Evolutionary conservation across 805 yeast species (phyloP).

Genomic region (Suhomyces prunicola): DNA sequence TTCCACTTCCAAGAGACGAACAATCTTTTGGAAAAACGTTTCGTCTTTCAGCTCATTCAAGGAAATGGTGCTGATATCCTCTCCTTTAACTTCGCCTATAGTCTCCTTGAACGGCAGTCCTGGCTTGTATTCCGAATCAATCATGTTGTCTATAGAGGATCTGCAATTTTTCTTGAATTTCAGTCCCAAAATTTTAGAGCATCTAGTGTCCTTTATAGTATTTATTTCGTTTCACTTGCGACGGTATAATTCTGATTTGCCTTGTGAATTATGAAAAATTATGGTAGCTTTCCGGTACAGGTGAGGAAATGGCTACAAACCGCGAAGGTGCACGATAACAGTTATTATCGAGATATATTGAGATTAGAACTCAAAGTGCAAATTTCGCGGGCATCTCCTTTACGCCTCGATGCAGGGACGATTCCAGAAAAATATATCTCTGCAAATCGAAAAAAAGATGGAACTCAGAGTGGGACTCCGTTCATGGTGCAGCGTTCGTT

Average conservation of each 20-base stretch:
- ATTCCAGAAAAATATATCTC: not conserved
- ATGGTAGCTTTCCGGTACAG: not conserved
- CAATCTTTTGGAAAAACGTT: conserved; percentile 29
- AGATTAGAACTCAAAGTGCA: not conserved
- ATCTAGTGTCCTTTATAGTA: not conserved
- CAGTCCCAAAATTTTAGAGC: not conserved
- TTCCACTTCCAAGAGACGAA: conserved; percentile 26
- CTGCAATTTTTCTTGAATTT: not conserved
- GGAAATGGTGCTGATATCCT: conserved; percentile 12
- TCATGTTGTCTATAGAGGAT: not conserved
- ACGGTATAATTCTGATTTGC: not conserved
- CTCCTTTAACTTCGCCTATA: conserved; percentile 7
- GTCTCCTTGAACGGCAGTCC: not conserved
- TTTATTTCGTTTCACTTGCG: not conserved
- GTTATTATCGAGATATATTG: not conserved
- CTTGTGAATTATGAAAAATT: not conserved
- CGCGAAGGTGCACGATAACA: not conserved
- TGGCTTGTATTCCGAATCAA: not conserved
- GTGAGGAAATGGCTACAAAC: not conserved
- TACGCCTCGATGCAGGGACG: not conserved
- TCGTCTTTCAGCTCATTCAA: conserved; percentile 12
- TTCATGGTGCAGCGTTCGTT: not conserved
- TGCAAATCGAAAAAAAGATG: not conserved
- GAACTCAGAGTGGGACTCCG: not conserved
- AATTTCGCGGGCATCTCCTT: not conserved